phyloP scores from a whole-genome alignment of 1,284 basidiomycete genomes.

The Wolfiporia cocos region DNA sequence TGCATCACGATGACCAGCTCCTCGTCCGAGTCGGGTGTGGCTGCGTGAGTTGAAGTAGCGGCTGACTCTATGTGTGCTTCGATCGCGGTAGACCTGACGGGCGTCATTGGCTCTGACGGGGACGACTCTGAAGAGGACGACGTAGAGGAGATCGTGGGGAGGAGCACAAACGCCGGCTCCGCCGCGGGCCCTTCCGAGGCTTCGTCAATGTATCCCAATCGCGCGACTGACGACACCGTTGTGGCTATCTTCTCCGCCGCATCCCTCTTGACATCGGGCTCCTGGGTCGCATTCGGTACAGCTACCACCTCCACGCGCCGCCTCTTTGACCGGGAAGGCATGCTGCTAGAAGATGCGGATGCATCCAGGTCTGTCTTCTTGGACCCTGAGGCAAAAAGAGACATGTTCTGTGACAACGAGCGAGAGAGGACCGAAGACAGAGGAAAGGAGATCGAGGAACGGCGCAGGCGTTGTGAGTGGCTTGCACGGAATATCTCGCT shows the following conservation, averaged over 20 bases:
- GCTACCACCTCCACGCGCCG: conserved; percentile 11
- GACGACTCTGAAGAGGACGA: neutral
- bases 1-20: conserved; percentile 17
- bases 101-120: neutral
- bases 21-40: conserved; percentile 11
- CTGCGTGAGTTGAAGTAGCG: neutral
- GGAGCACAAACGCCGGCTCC: neutral
- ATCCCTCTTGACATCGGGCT: too few species aligned
- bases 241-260: neutral
- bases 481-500: conserved; percentile 20
- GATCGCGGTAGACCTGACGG: neutral
- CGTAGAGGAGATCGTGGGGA: neutral
- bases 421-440: conserved; percentile 1
- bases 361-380: neutral
- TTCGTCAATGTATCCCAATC: conserved; percentile 2
- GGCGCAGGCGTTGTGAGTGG: conserved; percentile 15
- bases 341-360: conserved; percentile 8
- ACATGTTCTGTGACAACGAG: conserved; percentile 1
- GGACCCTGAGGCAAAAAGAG: neutral
- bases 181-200: neutral
- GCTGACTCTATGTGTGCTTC: neutral
- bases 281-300: conserved; percentile 2
- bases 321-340: conserved; percentile 10
- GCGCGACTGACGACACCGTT: neutral
- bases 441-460: neutral